Evolutionary conservation across 2,329 filamentous ascomycete species (phyloP).

Genomic region (Colletotrichum sp.): DNA sequence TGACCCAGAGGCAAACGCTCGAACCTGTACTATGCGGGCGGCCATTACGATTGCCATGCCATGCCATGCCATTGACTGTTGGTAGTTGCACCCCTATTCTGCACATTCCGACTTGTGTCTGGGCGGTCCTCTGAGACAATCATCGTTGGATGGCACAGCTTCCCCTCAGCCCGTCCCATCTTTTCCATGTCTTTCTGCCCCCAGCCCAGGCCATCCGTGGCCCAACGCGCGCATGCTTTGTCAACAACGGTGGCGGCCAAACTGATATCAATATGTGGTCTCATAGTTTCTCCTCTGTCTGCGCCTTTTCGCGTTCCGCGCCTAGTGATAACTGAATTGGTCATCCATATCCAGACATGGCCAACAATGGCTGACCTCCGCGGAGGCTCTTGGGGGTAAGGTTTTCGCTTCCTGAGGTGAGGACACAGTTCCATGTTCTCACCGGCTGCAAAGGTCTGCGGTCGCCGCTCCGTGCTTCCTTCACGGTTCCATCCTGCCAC

Average conservation of each 20-base stretch:
- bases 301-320: not conserved
- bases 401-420: not conserved
- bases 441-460: not conserved
- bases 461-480: not conserved
- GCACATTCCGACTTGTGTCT: not conserved
- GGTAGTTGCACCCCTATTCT: not conserved
- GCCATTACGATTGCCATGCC: not conserved
- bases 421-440: constrained; percentile 15
- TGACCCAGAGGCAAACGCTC: not conserved
- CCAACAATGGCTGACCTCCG: not conserved
- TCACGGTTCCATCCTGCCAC: not conserved
- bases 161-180: constrained; percentile 1
- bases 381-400: not conserved
- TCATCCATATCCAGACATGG: not conserved
- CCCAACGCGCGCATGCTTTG: not conserved
- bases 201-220: not conserved
- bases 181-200: not conserved
- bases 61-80: not conserved
- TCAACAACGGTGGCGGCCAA: not conserved
- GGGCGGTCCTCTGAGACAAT: constrained; percentile 12
- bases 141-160: not conserved
- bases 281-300: not conserved
- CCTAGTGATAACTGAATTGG: not conserved
- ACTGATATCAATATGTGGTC: not conserved
- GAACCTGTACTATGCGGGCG: not conserved